Evolutionary conservation across 257 asterid species (phyloP), one percentile per base, ranked within the genome.

Genomic region (Petunia axillaris): DNA sequence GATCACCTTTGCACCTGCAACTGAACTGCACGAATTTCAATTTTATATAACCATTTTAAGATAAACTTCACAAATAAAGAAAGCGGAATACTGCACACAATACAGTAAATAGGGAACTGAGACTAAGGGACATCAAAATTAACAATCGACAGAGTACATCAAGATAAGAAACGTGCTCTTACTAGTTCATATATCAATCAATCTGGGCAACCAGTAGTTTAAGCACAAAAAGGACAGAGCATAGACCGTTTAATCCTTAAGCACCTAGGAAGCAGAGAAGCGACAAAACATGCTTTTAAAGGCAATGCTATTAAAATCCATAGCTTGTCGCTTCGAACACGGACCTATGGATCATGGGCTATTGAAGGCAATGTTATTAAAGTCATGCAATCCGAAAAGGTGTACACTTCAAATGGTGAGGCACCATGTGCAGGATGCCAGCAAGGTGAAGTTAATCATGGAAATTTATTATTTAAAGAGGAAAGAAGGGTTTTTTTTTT

Each of bases 1-100:
- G 44, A 80, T 44, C 14, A 36, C 70, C 53, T 76, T 79, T 55
- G 11, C 11, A 71, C 11, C 77, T 71, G 13, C 43, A 25, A 25
- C 9, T n/a, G 2, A 43, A 43, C 15, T 44, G 76, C 57, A 46
- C 44, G 5, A 46, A 35, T 4, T 48, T 71, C 60, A 48, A 9
- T 52, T 46, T 48, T 3, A 35, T 10, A 2, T 5, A 5, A 9
- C 8, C 58, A 68, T 68, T 0, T 4, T 16, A 8, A 8, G 57
- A 68, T 10, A 44, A 68, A 16, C 16, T 44, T 68, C n/a, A 4
- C 16, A 44, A n/a, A 68, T 44, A 16, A n/a, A 10, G 3, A 68
- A 70, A 48, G 6, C 6, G 0, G 11, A 13, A 71, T 48, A 35
- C 44, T 48, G 1, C 77, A 48, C 6, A 35, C 3, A 0, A 1